These are phyloP conservation scores for Aphanomyces cochlioides DNA, from an alignment of 352 stramenopile genomes.

Conservation along the genomic window DNA sequence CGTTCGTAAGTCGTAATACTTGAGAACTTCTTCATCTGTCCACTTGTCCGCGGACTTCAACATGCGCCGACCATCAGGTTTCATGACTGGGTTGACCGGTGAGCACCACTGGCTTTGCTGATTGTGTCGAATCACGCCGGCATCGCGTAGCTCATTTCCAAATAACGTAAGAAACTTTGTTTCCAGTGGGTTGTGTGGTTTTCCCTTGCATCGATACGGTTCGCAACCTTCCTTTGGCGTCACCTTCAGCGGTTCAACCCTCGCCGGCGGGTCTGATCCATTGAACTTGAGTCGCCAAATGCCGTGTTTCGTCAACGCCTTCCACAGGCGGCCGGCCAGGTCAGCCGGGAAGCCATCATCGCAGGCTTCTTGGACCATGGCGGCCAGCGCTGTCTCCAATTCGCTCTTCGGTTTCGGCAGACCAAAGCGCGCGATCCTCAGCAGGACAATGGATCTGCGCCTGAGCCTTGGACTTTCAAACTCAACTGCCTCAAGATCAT, in stretches of 20 bases:
- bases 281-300: background rate
- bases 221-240: too few species aligned
- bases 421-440: background rate
- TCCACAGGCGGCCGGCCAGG: background rate
- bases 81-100: background rate
- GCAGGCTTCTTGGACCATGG: background rate
- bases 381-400: background rate
- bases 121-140: background rate
- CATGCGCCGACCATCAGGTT: slow-evolving; percentile 19
- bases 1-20: slow-evolving; percentile 33
- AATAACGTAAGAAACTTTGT: background rate
- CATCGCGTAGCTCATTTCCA: background rate
- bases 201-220: background rate
- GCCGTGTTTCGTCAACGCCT: background rate
- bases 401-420: background rate
- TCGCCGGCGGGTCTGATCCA: background rate
- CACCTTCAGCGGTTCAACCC: background rate
- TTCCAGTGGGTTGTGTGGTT: background rate
- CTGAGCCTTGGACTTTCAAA: background rate
- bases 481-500: background rate
- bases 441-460: background rate
- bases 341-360: background rate
- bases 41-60: slow-evolving; percentile 8
- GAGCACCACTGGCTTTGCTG: background rate
- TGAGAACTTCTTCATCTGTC: slow-evolving; percentile 1